phyloP scores from a whole-genome alignment of 331 rosid species.

The Phaseolus coccineus region DNA sequence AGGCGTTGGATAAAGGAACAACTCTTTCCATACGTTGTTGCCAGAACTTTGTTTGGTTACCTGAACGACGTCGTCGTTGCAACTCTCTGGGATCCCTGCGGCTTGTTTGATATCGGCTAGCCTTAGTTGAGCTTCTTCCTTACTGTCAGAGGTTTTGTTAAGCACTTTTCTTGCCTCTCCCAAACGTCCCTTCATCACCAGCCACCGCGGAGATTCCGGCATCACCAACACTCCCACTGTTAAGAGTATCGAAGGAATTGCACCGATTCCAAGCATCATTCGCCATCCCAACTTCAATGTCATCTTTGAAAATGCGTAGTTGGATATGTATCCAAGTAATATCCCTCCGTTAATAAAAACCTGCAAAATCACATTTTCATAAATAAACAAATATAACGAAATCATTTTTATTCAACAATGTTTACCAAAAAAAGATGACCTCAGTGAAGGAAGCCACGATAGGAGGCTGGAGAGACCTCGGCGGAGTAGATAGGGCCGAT shows the following conservation, averaged over 20 bases:
- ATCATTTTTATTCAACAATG: not conserved
- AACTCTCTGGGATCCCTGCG: slow-evolving; percentile 64
- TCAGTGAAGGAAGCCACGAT: slow-evolving; percentile 89
- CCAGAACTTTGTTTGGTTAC: slow-evolving; percentile 46
- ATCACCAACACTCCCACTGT: slow-evolving; percentile 61
- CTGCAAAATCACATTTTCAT: slow-evolving; percentile 34
- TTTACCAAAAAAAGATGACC: not conserved
- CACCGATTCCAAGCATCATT: slow-evolving; percentile 79
- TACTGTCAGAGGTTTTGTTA: slow-evolving; percentile 63
- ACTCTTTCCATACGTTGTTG: slow-evolving; percentile 71
- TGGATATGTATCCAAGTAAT: slow-evolving; percentile 73
- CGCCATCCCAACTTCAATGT: slow-evolving; percentile 67
- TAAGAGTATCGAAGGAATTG: slow-evolving; percentile 59
- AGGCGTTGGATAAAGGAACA: slow-evolving; percentile 70
- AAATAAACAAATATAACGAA: too few species aligned
- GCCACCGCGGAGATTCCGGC: slow-evolving; percentile 95
- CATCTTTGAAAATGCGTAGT: slow-evolving; percentile 69
- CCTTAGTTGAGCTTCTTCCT: slow-evolving; percentile 60
- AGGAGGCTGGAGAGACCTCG: slow-evolving; percentile 81
- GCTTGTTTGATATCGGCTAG: slow-evolving; percentile 71
- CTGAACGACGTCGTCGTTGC: slow-evolving; percentile 65
- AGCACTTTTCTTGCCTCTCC: slow-evolving; percentile 71
- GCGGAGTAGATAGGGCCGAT: slow-evolving; percentile 89
- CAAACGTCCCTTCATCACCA: slow-evolving; percentile 78
- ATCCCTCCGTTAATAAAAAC: slow-evolving; percentile 77